phyloP scores from a whole-genome alignment of 2,329 filamentous ascomycete species.

The Ceratocystis lukuohia region DNA sequence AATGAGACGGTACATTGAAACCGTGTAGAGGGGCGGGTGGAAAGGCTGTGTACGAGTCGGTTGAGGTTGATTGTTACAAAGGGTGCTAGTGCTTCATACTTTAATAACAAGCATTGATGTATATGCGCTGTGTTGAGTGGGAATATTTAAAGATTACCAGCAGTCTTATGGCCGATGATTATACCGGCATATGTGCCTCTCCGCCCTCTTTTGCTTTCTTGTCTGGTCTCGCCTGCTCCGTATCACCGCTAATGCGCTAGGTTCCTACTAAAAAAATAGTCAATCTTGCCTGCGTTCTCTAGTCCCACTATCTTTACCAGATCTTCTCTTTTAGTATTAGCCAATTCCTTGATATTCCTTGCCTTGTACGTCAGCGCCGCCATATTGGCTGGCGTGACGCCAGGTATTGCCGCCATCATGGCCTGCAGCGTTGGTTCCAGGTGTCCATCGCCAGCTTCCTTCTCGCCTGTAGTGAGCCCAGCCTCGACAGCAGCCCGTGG shows the following conservation, averaged over 20 bases:
- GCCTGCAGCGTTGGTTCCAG: slow-evolving; percentile 24
- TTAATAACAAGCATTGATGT: too few species aligned
- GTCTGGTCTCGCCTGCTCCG: neutral
- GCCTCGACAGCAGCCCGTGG: slow-evolving; percentile 74
- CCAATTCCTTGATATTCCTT: slow-evolving; percentile 66
- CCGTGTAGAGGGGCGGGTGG: slow-evolving; percentile 35
- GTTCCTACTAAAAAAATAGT: slow-evolving; percentile 66
- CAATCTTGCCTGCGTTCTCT: slow-evolving; percentile 62
- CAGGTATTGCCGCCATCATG: slow-evolving; percentile 57
- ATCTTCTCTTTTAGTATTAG: slow-evolving; percentile 68
- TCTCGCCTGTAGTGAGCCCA: slow-evolving; percentile 49
- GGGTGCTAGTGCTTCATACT: too few species aligned
- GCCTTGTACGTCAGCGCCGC: slow-evolving; percentile 57
- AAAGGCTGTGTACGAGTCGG: too few species aligned
- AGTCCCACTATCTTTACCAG: slow-evolving; percentile 62
- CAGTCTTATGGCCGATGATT: too few species aligned
- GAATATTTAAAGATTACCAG: too few species aligned
- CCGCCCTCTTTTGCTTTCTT: too few species aligned
- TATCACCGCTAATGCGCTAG: neutral
- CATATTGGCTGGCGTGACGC: slow-evolving; percentile 67
- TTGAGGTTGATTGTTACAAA: too few species aligned
- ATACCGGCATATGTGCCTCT: too few species aligned
- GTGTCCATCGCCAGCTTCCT: slow-evolving; percentile 22
- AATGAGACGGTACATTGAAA: slow-evolving; percentile 64
- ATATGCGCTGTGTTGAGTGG: too few species aligned